Percentiles rank a stretch among this genome's conserved stretches.
These are phyloP conservation scores for Nicotiana knightiana DNA, from an alignment of 257 asterid genomes.

Conservation along the genomic window DNA sequence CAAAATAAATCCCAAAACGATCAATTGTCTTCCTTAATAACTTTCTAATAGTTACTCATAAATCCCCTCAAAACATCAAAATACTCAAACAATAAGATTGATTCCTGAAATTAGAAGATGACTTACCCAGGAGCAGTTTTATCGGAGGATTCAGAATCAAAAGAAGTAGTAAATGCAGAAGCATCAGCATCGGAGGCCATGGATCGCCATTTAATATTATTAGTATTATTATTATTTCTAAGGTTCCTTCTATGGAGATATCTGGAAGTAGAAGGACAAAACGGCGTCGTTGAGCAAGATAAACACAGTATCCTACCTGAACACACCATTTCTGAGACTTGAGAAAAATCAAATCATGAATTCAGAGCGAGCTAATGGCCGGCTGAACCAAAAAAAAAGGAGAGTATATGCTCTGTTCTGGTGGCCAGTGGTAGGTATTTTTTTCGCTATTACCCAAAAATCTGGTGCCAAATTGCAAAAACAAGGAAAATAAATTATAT, in stretches of 20 bases:
- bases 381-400: background rate
- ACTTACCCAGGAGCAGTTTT: slow-evolving; percentile 39
- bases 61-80: background rate
- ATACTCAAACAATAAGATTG: background rate
- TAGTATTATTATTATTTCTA: slow-evolving; percentile 16
- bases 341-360: background rate
- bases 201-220: slow-evolving; percentile 43
- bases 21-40: background rate
- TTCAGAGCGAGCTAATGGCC: background rate
- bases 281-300: slow-evolving; percentile 37
- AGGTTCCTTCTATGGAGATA: slow-evolving; percentile 20
- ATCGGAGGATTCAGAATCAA: slow-evolving; percentile 42
- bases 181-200: slow-evolving; percentile 55
- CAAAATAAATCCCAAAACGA: background rate
- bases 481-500: background rate
- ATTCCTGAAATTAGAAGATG: background rate
- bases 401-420: background rate
- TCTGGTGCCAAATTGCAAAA: slow-evolving; percentile 16
- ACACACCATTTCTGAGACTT: slow-evolving; percentile 39
- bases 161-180: slow-evolving; percentile 43
- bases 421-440: slow-evolving; percentile 7
- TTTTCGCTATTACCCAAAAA: background rate
- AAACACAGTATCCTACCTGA: slow-evolving; percentile 56
- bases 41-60: background rate
- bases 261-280: slow-evolving; percentile 17